Evolutionary conservation across 2,329 filamentous ascomycete species (phyloP), one percentile per base, ranked within the genome.

Genomic region (Apiospora saccharicola): DNA sequence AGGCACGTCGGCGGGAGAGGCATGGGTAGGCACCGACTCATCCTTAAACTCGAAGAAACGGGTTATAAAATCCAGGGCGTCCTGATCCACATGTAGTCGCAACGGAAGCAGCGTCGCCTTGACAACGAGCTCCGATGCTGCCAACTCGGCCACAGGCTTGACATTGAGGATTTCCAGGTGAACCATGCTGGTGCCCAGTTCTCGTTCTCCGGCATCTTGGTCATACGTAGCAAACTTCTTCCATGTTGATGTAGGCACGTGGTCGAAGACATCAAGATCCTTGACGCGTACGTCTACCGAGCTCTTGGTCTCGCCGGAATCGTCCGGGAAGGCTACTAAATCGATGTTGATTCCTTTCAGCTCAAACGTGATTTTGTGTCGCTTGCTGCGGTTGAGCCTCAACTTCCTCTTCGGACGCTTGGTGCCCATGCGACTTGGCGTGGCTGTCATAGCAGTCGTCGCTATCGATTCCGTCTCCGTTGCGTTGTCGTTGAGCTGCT

Each of bases 1-100:
- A 0, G 94, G 94, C 8, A 92, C 85, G 71, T 97, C 95, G 67
- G 91, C 91, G 2, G 90, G 88, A 0, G 90, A 88, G 3, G 85
- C 83, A 43, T 90, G 86, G 5, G 85, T 83, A 0, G 88, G 85
- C 12, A 84, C 83, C 1, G 84, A 84, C 53, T 95, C 93, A 76
- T 98, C 95, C 79, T 98, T 97, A 87, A 99, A 99, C 78, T 97
- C 95, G 78, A 99, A 99, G 85, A 99, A 99, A 1, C 96, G 91
- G 1, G 93, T 97, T 79, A 99, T 94, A 80, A 99, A 99, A 80
- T 99, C 96, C 4, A 99, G 88, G 0, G 96, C 96, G 82, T 99
- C 96, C 82, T 99, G 96, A 78, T 99, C 96, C 46, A 99, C 95
- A 80, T 99, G 96, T 1, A 99, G 87, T 61, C 96, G 91, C 41